Evolutionary conservation across 2,329 filamentous ascomycete genomes (phyloP).

Genomic region (Thelonectria blattea): DNA sequence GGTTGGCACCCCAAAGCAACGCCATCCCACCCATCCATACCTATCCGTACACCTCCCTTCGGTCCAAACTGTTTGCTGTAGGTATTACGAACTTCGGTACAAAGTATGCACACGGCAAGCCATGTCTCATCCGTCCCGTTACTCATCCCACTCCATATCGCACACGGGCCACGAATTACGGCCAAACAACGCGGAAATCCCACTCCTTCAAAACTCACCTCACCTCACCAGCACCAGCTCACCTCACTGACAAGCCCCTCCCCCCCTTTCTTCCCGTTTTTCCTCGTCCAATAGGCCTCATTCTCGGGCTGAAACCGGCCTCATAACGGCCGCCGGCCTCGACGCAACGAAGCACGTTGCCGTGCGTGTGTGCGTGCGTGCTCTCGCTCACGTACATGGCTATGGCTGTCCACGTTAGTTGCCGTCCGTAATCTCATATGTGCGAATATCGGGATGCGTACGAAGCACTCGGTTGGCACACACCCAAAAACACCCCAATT

Average conservation of each 20-base stretch:
- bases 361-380: too few relatives aligned
- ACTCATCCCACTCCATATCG: not conserved
- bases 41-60: not conserved
- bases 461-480: not conserved
- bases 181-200: not conserved
- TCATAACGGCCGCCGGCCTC: not conserved
- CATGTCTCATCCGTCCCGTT: not conserved
- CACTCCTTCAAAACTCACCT: slow-evolving; percentile 2
- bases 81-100: too few relatives aligned
- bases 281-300: slow-evolving; percentile 11
- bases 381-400: not conserved
- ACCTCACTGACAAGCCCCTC: not conserved
- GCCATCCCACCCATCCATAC: slow-evolving; percentile 19
- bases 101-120: not conserved
- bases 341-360: not conserved
- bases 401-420: slow-evolving; percentile 1
- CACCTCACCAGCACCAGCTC: not conserved
- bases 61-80: slow-evolving; percentile 3
- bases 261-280: not conserved
- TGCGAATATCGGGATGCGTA: not conserved
- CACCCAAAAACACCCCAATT: not conserved
- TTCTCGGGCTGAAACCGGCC: slow-evolving; percentile 1
- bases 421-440: not conserved
- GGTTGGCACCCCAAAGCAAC: not conserved
- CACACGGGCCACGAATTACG: not conserved